Evolutionary conservation across 2,329 filamentous ascomycete species (phyloP).

Genomic region (Fusarium stilboides): DNA sequence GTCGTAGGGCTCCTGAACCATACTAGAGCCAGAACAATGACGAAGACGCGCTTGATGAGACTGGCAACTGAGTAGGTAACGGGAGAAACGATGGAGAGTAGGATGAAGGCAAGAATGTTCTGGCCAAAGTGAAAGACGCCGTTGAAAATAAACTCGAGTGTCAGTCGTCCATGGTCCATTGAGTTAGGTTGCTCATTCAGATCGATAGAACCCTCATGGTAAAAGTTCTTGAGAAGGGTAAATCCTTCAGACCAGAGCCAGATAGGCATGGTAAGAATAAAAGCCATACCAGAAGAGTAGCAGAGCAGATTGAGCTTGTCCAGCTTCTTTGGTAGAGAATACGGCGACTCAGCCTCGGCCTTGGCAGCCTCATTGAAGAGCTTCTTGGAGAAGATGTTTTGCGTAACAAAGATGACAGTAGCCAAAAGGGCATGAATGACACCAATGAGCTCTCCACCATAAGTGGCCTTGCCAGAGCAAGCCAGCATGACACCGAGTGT

Average conservation of each 20-base stretch:
- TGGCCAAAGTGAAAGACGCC: constrained; percentile 97
- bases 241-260: constrained; percentile 96
- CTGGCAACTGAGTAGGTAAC: constrained; percentile 98
- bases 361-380: constrained; percentile 95
- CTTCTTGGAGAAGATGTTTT: constrained; percentile 98
- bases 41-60: constrained; percentile 96
- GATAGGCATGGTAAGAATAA: constrained; percentile 88
- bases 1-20: constrained; percentile 97
- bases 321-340: constrained; percentile 79
- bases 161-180: constrained; percentile 80
- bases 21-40: constrained; percentile 93
- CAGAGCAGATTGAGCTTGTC: constrained; percentile 97
- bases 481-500: constrained; percentile 96
- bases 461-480: constrained; percentile 84
- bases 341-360: constrained; percentile 81
- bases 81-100: constrained; percentile 93
- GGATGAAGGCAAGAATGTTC: constrained; percentile 93
- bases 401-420: constrained; percentile 95
- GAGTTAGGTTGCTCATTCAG: constrained; percentile 73
- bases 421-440: constrained; percentile 89
- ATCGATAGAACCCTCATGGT: constrained; percentile 84
- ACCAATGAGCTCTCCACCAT: constrained; percentile 90
- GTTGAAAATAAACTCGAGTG: constrained; percentile 95
- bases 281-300: constrained; percentile 96
- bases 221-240: constrained; percentile 81